Percentiles rank a stretch among this genome's conserved stretches.
phyloP scores from a whole-genome alignment of 176 grass and related monocot species.

The Aegilops longissima region DNA sequence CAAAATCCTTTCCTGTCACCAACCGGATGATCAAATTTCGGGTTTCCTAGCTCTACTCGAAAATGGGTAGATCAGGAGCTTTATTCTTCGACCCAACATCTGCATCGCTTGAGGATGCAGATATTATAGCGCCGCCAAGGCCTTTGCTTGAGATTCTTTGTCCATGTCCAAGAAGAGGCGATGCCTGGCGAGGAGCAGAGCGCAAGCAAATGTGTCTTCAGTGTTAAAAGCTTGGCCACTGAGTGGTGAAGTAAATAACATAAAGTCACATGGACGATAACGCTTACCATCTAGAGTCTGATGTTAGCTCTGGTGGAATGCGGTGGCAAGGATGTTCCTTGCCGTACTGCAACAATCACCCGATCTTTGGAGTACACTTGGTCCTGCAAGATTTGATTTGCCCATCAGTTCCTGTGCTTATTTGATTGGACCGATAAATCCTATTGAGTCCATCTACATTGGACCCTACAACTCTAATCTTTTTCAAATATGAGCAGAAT shows the following conservation, averaged over 20 bases:
- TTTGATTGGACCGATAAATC: background rate
- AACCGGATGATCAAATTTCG: constrained; percentile 14
- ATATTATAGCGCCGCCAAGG: constrained; percentile 29
- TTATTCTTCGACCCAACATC: constrained; percentile 27
- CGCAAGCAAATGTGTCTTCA: background rate
- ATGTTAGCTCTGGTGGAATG: constrained; percentile 95
- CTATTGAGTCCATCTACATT: background rate
- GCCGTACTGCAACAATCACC: constrained; percentile 85
- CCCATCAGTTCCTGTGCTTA: background rate
- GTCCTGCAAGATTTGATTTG: constrained; percentile 47
- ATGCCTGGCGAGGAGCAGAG: constrained; percentile 45
- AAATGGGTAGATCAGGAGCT: constrained; percentile 77
- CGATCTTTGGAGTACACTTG: constrained; percentile 61
- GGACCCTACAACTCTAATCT: background rate
- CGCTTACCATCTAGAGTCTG: constrained; percentile 82
- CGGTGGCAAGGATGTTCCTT: constrained; percentile 88
- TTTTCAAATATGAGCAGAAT: background rate
- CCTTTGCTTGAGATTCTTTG: constrained; percentile 51
- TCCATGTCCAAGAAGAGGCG: constrained; percentile 83
- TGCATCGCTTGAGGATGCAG: constrained; percentile 18
- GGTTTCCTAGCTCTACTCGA: constrained; percentile 46
- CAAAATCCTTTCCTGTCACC: background rate
- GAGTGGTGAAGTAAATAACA: background rate
- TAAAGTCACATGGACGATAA: background rate
- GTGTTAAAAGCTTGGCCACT: background rate